phyloP scores from a whole-genome alignment of 495 filamentous ascomycete genomes.

The Daldinia vernicosa region DNA sequence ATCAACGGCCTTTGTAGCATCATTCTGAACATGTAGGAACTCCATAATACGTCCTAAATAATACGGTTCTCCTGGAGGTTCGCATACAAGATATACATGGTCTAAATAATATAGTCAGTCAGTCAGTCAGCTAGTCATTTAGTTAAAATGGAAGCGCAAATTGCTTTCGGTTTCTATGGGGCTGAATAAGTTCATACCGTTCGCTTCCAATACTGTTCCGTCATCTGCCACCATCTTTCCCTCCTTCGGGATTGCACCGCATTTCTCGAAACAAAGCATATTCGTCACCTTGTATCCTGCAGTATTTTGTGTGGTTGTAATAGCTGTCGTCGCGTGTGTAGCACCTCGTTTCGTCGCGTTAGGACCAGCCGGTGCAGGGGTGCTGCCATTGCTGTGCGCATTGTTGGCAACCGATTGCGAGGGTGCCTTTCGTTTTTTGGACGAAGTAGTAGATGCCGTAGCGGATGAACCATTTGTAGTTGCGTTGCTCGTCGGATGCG shows the following conservation, averaged over 20 bases:
- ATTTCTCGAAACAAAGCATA: conserved; percentile 85
- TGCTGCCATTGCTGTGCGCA: conserved; percentile 47
- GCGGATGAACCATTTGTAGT: conserved; percentile 65
- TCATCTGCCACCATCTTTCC: conserved; percentile 89
- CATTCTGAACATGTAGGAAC: conserved; percentile 83
- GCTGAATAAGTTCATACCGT: conserved; percentile 71
- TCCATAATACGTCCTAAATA: conserved; percentile 98
- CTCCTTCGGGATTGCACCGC: conserved; percentile 72
- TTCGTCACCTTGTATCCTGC: conserved; percentile 67
- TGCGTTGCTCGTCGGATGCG: conserved; percentile 33
- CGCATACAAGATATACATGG: conserved; percentile 96
- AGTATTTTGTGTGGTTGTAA: conserved; percentile 11
- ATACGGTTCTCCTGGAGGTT: conserved; percentile 97
- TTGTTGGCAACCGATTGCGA: conserved; percentile 48
- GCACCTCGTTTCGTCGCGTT: conserved; percentile 40
- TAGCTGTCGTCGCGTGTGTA: conserved; percentile 28
- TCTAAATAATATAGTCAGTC: conserved; percentile 62
- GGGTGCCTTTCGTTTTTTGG: conserved; percentile 82
- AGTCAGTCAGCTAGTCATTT: conserved; percentile 19
- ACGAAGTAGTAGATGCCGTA: conserved; percentile 54
- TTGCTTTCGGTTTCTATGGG: conserved; percentile 7
- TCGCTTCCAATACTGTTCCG: conserved; percentile 80
- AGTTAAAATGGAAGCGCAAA: neutral
- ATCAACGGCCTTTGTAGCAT: conserved; percentile 77
- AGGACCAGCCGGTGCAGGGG: conserved; percentile 60